A percentile compares a stretch with the other conserved stretches of the same genome.
Conservation (phyloP, 371 early-diverging fungal genomes). For the Lichtheimia hyalospora region DNA sequence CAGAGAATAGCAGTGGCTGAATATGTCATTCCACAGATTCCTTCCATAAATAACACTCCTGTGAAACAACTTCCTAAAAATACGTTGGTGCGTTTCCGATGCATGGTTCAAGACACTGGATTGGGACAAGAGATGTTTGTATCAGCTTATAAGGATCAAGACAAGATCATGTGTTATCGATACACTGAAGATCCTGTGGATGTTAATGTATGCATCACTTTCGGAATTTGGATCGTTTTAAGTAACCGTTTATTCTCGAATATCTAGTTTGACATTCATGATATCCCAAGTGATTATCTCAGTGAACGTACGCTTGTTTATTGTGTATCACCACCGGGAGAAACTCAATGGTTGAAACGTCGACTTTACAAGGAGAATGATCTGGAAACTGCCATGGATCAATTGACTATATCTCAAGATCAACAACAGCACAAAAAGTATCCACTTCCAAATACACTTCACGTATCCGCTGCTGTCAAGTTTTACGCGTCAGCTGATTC, state of each 20-base stretch:
- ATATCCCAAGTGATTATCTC: conserved; percentile 27
- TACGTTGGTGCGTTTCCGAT: conserved; percentile 61
- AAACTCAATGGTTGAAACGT: conserved; percentile 49
- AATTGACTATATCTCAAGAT: conserved; percentile 9
- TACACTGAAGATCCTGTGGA: conserved; percentile 43
- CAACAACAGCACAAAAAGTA: conserved; percentile 32
- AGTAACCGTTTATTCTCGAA: too few relatives aligned
- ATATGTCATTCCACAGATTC: conserved; percentile 37
- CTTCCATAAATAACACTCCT: conserved; percentile 43
- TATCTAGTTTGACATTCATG: conserved; percentile 6
- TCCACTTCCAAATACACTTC: conserved; percentile 51
- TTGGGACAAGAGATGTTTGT: conserved; percentile 63
- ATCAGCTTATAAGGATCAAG: conserved; percentile 38
- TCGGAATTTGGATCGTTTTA: too few relatives aligned
- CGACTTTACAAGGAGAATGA: neutral
- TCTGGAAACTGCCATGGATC: conserved; percentile 1
- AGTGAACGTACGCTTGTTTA: conserved; percentile 48
- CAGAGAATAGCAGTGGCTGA: neutral
- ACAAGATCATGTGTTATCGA: conserved; percentile 27
- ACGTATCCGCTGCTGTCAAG: conserved; percentile 56
- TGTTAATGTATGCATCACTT: conserved; percentile 15
- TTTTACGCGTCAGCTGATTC: conserved; percentile 41
- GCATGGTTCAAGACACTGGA: conserved; percentile 71
- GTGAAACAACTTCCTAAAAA: conserved; percentile 40
- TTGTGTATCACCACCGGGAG: conserved; percentile 67